Evolutionary conservation across 352 stramenopile species (phyloP), one percentile per base, ranked within the genome.

Genomic region (Phytophthora rubi): DNA sequence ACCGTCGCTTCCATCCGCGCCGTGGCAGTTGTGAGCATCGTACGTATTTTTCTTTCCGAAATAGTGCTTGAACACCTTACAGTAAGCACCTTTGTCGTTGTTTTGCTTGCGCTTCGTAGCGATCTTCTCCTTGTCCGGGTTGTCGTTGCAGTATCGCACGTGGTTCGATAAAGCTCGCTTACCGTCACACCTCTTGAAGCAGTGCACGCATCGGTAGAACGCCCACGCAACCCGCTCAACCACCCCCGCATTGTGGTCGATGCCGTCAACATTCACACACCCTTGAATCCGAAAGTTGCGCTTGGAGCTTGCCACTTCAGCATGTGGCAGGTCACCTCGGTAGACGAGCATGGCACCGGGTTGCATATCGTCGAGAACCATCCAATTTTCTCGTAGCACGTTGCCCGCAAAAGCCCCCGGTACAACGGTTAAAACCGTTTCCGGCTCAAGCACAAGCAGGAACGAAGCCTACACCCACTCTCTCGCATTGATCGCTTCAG

Each of bases 61-160:
- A 32, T 53, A 48, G 12, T 15, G 49, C 3, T 53, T 37, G 13
- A 35, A 59, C 8, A 42, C n/a, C n/a, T 42, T 30, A 35, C 59
- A 66, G 23, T 52, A 53, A 0, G n/a, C 48, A 37, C 59, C 49
- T 23, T 59, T 65, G 23, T 65, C 48, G 23, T 65, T 65, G 33
- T 59, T 65, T 18, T 9, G 12, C 33, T 65, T 59, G 48, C 48
- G 59, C 5, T 53, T 57, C 3, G 5, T 21, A 8, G 33, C 26
- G 32, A 67, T 67, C 2, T 35, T 42, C 32, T 60, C 28, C 26
- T 67, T 67, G 23, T 47, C 37, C 3, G 23, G 37, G n/a, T 49
- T 59, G 18, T 28, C 48, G 21, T 30, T 33, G 21, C 23, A 65
- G 13, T 54, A 54, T 35, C 48, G 47, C 7, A 9, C 48, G 6